Base-by-base conservation (phyloP, 768 basidiomycete genomes). In the Leccinum aurantiacum region DNA sequence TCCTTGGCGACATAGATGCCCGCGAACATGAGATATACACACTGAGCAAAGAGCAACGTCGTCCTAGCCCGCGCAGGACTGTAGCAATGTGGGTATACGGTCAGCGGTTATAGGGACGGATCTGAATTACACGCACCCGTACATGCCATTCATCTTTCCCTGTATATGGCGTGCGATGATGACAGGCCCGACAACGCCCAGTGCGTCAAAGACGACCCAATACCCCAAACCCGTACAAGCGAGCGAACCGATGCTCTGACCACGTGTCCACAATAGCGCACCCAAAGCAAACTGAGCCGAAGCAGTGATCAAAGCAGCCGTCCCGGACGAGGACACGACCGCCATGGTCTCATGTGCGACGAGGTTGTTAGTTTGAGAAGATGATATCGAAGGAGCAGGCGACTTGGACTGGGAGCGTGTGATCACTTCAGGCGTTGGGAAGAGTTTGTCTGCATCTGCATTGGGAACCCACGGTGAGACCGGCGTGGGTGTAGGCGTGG, bases 1-100 rank as follows among this genome's bases (percentile, higher is more conserved):
- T 99, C 97, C 70, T 99, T 98, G 68, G 93, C 95, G 17, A 98
- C 90, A 76, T 98, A 99, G 3, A 98, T 89, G 0, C 93, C 87
- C 0, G 94, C 86, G 71, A 98, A 99, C 78, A 96, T 86, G 58
- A 99, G 79, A 74, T 97, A 98, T 13, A 99, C 91, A 10, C 87
- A 85, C 68, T 98, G 96, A 1, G 93, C 86, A 67, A 98, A 99
- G 72, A 92, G 78, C 57, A 87, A 70, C 4, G 90, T 82, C 1
- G 89, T 89, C 65, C 85, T 85, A 41, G 88, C 67, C 1, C 91
- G 86, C 4, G 83, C 82, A 60, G 84, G 84, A 58, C 90, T 91
- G 59, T 22, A 47, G 8, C 17, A 41, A 46, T 25, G 24, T 25
- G 24, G 24, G 24, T 25, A 13, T 6, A 19, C 6, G 8, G 3